Base-by-base conservation (phyloP, 73 alveolate genomes). In the Stentor coeruleus region DNA sequence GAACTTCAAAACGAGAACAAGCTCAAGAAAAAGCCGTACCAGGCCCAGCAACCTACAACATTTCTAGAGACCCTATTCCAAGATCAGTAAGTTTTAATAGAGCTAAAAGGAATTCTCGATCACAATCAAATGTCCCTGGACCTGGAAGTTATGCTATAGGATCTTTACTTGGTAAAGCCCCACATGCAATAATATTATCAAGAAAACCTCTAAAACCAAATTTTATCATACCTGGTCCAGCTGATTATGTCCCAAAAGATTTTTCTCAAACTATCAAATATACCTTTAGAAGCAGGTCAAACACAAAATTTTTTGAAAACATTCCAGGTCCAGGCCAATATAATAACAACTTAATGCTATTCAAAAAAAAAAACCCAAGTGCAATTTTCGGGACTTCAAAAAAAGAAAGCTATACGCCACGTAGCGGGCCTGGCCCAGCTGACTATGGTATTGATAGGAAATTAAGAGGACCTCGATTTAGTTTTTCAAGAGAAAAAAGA, bases 271-370 rank as follows among this genome's bases (percentile, higher is more conserved):
- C n/a, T 66, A 20, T 33, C 42, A 66, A 31, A 11, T 66, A 26
- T 66, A 20, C 79, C 1, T 28, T 66, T 20, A 33, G 42, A 20
- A 26, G 42, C 42, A 66, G 33, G 37, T 66, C 36, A 20, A 33
- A 31, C 37, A 26, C n/a, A 26, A 66, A 33, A 20, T 20, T 28
- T 66, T 20, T 11, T 15, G 79, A 66, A 66, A 33, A 20, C 2
- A 20, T 66, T 66, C 79, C 79, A 28, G 79, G 79, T 1, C 79
- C 79, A 28, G 79, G 79, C 20, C 40, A 20, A 20, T 66, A 66
- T 33, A 33, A 31, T 20, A 31, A 26, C 11, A 33, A 26, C 39
- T 15, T 15, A 66, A 40, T 66, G 66, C 28, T 20, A 11, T 49
- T 20, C 42, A 20, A 66, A 26, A 20, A 20, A 33, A 66, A 66